Conservation (phyloP, 768 basidiomycete species). For the Asterophora lycoperdoides region DNA sequence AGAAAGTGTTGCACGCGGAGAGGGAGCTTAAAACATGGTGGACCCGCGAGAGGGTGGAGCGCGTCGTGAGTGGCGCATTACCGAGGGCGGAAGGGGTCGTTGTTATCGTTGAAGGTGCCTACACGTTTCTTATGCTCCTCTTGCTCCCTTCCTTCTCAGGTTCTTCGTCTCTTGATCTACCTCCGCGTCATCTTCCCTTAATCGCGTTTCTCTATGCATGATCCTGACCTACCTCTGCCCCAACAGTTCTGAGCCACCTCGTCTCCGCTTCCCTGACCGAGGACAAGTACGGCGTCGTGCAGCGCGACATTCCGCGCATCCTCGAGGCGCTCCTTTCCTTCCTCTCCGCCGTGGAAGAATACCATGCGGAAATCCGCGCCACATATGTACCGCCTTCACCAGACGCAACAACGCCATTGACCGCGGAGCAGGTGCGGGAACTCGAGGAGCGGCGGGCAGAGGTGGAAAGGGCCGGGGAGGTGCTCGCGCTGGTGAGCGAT, state of each 20-base stretch:
- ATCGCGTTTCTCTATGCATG: too few relatives aligned
- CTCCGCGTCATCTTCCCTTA: too few relatives aligned
- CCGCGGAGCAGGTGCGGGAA: conserved; percentile 30
- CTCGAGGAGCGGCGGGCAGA: conserved; percentile 42
- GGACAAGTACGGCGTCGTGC: conserved; percentile 80
- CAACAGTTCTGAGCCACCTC: conserved; percentile 60
- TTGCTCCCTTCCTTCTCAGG: neutral
- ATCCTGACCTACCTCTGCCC: neutral
- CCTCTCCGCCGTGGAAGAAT: conserved; percentile 62
- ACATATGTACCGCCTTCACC: conserved; percentile 34
- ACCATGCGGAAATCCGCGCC: conserved; percentile 49
- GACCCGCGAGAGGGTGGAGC: conserved; percentile 49
- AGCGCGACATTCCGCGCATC: conserved; percentile 79
- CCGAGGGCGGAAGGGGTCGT: conserved; percentile 62
- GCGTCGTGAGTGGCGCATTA: conserved; percentile 48
- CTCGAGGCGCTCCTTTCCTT: conserved; percentile 72
- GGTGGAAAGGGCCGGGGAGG: conserved; percentile 50
- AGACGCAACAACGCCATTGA: conserved; percentile 23
- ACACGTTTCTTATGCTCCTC: conserved; percentile 18
- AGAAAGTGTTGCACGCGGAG: too few relatives aligned
- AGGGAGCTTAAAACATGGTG: conserved; percentile 43
- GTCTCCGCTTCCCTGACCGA: conserved; percentile 71
- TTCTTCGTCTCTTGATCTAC: neutral
- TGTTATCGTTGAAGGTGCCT: conserved; percentile 54
- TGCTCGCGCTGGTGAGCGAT: conserved; percentile 49